Evolutionary conservation across 306 rosid species (phyloP).

Genomic region (Lathyrus oleraceus): DNA sequence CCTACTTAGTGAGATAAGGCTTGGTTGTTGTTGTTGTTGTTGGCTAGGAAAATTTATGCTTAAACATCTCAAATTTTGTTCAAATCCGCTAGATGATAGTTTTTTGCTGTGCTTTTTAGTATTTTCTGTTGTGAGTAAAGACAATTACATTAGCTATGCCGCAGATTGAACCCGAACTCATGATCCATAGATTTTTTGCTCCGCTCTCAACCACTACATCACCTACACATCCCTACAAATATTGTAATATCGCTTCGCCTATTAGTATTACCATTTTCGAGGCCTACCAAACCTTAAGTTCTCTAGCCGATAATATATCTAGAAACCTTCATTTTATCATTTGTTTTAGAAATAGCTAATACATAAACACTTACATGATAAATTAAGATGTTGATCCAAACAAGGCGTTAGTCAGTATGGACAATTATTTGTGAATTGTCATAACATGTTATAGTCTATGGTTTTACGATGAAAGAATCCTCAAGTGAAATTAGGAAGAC

Average conservation of each 20-base stretch:
- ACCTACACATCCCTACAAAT: not conserved
- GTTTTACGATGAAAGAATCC: slow-evolving; percentile 12
- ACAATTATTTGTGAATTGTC: not conserved
- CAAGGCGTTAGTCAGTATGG: not conserved
- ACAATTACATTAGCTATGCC: not conserved
- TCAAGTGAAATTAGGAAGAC: slow-evolving; percentile 8
- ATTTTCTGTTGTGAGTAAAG: not conserved
- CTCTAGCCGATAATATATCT: slow-evolving; percentile 8
- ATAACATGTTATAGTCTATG: not conserved
- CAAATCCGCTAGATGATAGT: not conserved
- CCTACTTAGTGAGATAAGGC: too few species aligned
- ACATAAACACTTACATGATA: not conserved
- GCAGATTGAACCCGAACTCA: not conserved
- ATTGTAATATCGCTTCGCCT: not conserved
- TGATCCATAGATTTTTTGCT: not conserved
- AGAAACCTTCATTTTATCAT: not conserved
- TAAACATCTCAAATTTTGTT: not conserved
- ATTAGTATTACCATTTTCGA: not conserved
- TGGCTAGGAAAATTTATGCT: not conserved
- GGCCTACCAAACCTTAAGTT: slow-evolving; percentile 22
- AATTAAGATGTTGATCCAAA: not conserved
- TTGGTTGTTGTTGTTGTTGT: too few species aligned
- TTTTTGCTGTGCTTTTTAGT: not conserved
- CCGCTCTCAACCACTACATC: not conserved
- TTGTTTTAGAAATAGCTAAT: not conserved